These are phyloP conservation scores for Ustilago lituana DNA, from an alignment of 1,284 basidiomycete genomes.

Conservation along the genomic window DNA sequence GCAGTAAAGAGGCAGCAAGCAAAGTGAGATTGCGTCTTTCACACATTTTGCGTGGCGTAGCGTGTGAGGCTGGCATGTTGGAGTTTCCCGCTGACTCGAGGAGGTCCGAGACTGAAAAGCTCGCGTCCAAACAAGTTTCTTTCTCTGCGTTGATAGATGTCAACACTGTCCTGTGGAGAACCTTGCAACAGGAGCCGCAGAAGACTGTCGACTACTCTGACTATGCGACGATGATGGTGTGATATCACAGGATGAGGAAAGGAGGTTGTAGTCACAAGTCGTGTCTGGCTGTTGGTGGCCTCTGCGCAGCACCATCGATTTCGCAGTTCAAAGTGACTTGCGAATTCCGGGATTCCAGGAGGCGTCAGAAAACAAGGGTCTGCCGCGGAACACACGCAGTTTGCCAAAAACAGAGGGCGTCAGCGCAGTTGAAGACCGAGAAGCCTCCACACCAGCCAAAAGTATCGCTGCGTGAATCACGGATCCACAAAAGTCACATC, in stretches of 20 bases:
- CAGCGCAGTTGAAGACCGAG: not conserved
- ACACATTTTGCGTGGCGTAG: constrained; percentile 3
- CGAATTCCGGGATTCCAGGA: constrained; percentile 10
- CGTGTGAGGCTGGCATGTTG: constrained; percentile 9
- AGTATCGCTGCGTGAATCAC: too few species aligned
- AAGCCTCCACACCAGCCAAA: constrained; percentile 23
- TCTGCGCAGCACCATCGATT: not conserved
- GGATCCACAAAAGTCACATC: too few species aligned
- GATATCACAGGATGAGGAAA: not conserved
- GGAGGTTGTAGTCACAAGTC: not conserved
- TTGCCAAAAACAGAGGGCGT: too few species aligned
- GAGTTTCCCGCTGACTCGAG: constrained; percentile 1
- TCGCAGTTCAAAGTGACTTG: not conserved
- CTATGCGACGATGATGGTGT: not conserved
- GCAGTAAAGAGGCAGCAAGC: constrained; percentile 15
- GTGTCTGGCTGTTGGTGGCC: constrained; percentile 1
- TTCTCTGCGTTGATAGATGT: too few species aligned
- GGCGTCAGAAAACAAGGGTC: constrained; percentile 4
- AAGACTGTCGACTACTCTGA: too few species aligned
- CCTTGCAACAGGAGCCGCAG: too few species aligned
- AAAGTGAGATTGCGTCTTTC: constrained; percentile 2
- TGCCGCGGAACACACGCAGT: too few species aligned
- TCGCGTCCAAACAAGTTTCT: not conserved
- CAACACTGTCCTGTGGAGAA: too few species aligned
- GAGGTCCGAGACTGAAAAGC: constrained; percentile 8